These are phyloP conservation scores for Macrolepiota fuliginosa DNA, from an alignment of 768 basidiomycete genomes.

Conservation along the genomic window DNA sequence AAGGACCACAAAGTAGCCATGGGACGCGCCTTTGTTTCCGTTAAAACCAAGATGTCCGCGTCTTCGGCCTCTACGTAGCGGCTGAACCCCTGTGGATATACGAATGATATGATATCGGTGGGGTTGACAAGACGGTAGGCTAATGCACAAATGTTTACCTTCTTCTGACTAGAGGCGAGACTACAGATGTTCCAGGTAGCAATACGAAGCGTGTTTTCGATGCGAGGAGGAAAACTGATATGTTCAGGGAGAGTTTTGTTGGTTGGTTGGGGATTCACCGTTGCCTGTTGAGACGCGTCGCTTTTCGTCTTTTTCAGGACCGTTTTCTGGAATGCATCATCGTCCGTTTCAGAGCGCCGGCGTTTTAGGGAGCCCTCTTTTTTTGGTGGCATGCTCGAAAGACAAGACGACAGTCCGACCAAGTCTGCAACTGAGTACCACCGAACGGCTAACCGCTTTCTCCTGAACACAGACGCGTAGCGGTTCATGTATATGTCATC, in stretches of 20 bases:
- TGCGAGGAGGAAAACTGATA: conserved; percentile 54
- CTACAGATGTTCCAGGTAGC: conserved; percentile 83
- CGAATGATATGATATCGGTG: background rate
- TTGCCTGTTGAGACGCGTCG: background rate
- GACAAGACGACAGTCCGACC: too few species aligned
- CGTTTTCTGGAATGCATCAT: conserved; percentile 22
- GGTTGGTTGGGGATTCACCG: conserved; percentile 56
- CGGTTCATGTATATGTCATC: background rate
- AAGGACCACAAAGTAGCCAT: background rate
- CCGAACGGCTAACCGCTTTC: background rate
- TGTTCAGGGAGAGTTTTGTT: conserved; percentile 70
- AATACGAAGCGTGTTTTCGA: conserved; percentile 48
- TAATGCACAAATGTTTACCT: conserved; percentile 40
- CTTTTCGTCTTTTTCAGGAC: conserved; percentile 22
- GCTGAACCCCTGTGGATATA: conserved; percentile 64
- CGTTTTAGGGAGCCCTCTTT: conserved; percentile 10
- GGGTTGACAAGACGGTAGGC: background rate
- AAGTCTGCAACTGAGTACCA: too few species aligned
- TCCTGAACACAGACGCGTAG: too few species aligned
- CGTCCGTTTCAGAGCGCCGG: conserved; percentile 15
- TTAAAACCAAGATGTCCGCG: conserved; percentile 79
- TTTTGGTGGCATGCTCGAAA: conserved; percentile 11
- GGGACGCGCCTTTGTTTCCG: conserved; percentile 73
- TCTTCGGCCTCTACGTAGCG: conserved; percentile 83
- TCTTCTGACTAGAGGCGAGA: conserved; percentile 71